Base-by-base conservation (phyloP, 306 rosid genomes). In the Crataegus laevigata region DNA sequence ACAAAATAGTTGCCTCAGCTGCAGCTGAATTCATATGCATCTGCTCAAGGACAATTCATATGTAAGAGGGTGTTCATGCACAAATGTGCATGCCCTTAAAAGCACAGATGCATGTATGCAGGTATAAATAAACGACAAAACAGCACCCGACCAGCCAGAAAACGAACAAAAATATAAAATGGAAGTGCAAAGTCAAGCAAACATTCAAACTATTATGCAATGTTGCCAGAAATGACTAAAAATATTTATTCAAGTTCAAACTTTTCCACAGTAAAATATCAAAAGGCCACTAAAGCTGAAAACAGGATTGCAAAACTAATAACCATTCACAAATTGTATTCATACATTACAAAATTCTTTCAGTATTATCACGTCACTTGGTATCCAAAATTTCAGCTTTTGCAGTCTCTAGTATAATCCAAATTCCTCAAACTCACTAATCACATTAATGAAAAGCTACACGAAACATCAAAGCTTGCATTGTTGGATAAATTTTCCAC, bases 21-120 rank as follows among this genome's bases (percentile, higher is more conserved):
- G 89, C 88, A 68, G 77, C 88, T 40, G 91, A 93, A 80, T 87
- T 87, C 73, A 86, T 82, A 69, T 90, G 94, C 96, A 94, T 87
- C 98, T 94, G 85, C 81, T 75, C 74, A 80, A 75, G 29, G 77
- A 29, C 17, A 73, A 75, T 58, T 69, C 68, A 70, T 52, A 65
- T 57, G 68, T 62, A 52, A 75, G 63, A 69, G 19, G 22, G 12
- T n/a, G 47, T 10, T 67, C n/a, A 6, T 21, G 40, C 52, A 32
- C 36, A 36, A 40, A 50, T 2, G 19, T 26, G 42, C 28, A 28
- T 25, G 59, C 24, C 59, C 25, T 45, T 61, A 13, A 43, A 14
- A 19, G 19, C 11, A 17, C 17, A 73, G 14, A 36, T 43, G 45
- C 5, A 43, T 13, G n/a, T 22, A 68, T 29, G 40, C 40, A 30